Evolutionary conservation across 129 eudicot species (phyloP), one percentile per base, ranked within the genome.

Genomic region (Flaveria linearis): DNA sequence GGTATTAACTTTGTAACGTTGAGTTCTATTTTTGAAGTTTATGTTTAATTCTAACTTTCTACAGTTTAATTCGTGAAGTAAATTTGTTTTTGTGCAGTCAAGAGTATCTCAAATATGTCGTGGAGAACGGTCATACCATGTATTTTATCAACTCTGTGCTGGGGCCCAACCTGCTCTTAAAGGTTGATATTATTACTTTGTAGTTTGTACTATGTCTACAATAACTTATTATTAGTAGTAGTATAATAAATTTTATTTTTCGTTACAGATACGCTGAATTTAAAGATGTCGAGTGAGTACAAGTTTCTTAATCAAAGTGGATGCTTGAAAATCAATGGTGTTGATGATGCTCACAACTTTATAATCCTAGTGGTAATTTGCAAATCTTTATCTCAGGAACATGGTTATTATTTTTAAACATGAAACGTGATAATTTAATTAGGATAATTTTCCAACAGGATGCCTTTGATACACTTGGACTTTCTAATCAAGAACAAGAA

Each of bases 61-160:
- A 7, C 60, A 46, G 15, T 14, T 13, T 70, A 25, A 1, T 14
- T 51, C 10, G 23, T 74, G 60, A 71, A 26, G 13, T 53, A 25
- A 11, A 26, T 61, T 78, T 9, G 2, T 15, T 36, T 72, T 82
- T 22, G n/a, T 69, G 81, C 90, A 94, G 99, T 89, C 96, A 25
- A 89, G 96, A 89, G 97, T 94, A 68, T 96, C 90, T 89, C 97
- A 94, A 80, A 68, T 94, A 74, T 82, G 89, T 51, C 84, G 67
- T 39, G 99, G 94, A 70, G 97, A 94, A 78, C 84, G 99, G 74
- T 94, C 99, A 9, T 94, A 87, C 83, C 99, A 94, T 78, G 80
- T 94, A 80, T 91, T 94, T 70, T 94, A 94, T 76, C 99, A 94
- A 85, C 90, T 94, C n/a, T 94, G 97, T 73, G 90, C 94, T 42